Conservation (phyloP, 2,329 filamentous ascomycete species). For the Aureobasidium sp. region DNA sequence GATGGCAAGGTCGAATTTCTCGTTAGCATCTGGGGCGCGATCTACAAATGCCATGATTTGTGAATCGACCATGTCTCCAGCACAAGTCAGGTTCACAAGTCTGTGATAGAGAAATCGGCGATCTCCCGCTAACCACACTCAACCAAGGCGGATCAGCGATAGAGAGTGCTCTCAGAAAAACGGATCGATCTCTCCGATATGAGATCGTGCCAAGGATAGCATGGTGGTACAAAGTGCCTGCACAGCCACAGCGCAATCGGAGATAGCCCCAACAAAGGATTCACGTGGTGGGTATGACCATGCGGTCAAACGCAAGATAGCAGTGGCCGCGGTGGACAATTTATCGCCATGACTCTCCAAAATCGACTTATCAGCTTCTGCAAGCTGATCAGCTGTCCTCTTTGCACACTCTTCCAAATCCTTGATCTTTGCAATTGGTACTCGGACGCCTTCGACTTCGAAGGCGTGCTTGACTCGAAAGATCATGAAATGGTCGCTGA, state of each 20-base stretch:
- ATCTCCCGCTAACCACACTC: neutral
- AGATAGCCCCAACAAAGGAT: too few relatives aligned
- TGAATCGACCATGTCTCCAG: neutral
- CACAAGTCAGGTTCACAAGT: neutral
- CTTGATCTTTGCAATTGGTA: neutral
- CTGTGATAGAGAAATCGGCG: neutral
- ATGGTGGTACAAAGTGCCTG: neutral
- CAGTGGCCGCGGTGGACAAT: too few relatives aligned
- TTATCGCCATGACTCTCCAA: too few relatives aligned
- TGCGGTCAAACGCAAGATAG: too few relatives aligned
- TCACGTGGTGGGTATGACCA: too few relatives aligned
- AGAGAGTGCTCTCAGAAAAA: neutral
- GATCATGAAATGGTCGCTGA: neutral
- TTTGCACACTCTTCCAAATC: neutral
- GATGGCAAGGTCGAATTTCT: neutral
- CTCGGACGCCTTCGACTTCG: neutral
- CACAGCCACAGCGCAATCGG: neutral
- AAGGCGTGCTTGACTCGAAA: neutral
- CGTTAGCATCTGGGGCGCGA: neutral
- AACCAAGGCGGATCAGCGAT: neutral
- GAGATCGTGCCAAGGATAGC: neutral
- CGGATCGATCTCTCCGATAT: neutral
- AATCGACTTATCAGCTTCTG: too few relatives aligned
- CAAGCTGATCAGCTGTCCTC: too few relatives aligned
- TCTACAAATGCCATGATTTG: neutral